Percentiles rank a stretch among this genome's conserved stretches.
Conservation (phyloP, 2,329 filamentous ascomycete genomes). For the Aureobasidium sp. region DNA sequence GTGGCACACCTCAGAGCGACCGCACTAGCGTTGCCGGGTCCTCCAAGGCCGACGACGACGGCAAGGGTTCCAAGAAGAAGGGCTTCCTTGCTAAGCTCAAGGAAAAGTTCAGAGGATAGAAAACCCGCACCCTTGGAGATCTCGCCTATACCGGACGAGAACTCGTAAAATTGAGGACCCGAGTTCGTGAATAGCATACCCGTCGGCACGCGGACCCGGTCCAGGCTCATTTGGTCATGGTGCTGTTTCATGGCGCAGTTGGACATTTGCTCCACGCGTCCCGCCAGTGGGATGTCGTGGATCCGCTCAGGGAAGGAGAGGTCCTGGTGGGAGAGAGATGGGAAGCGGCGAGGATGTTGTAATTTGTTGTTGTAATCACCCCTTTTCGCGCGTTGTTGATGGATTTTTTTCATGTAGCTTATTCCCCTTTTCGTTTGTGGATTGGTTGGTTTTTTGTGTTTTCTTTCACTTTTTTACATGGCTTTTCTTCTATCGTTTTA, state of each 20-base stretch:
- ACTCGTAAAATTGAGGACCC: background rate
- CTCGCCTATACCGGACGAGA: background rate
- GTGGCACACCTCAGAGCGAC: conserved; percentile 16
- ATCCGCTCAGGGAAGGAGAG: background rate
- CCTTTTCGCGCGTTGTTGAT: background rate
- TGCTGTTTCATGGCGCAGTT: background rate
- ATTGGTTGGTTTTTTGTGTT: background rate
- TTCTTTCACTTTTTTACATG: background rate
- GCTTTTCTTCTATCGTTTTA: background rate
- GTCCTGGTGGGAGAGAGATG: background rate
- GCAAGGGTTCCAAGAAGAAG: conserved; percentile 40
- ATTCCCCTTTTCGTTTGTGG: conserved; percentile 5
- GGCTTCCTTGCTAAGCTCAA: conserved; percentile 44
- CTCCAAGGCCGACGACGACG: conserved; percentile 18
- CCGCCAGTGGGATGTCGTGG: background rate
- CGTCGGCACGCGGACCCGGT: background rate
- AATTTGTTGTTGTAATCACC: conserved; percentile 9
- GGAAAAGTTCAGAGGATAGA: conserved; percentile 37
- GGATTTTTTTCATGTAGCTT: background rate
- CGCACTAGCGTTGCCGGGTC: conserved; percentile 23
- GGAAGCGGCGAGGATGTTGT: background rate
- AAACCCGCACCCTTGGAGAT: background rate
- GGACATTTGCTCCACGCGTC: background rate
- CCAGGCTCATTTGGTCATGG: background rate
- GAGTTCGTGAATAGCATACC: background rate